Percentiles rank a stretch among this genome's conserved stretches.
Evolutionary conservation across 2,329 filamentous ascomycete genomes (phyloP).

Genomic region (Phaeosphaeriaceae sp.): DNA sequence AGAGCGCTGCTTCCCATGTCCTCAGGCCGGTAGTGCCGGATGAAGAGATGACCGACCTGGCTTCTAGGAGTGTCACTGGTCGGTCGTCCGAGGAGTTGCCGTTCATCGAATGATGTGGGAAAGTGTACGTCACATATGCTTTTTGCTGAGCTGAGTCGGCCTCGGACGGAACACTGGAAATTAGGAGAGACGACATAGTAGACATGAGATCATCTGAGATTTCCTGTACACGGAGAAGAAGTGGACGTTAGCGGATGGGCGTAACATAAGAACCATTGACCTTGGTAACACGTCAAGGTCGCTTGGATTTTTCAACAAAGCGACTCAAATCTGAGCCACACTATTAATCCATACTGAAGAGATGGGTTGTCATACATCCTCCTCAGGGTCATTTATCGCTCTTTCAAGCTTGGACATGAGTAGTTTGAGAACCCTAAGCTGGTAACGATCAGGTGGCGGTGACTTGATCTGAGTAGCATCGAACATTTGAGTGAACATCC

Average conservation of each 20-base stretch:
- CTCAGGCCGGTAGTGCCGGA: constrained; percentile 76
- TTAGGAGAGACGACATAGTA: constrained; percentile 69
- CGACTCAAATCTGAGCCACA: neutral
- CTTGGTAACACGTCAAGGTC: too few species aligned
- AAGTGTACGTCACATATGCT: constrained; percentile 74
- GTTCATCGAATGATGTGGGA: constrained; percentile 29
- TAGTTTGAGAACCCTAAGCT: constrained; percentile 73
- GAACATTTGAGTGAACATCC: constrained; percentile 72
- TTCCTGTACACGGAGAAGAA: constrained; percentile 62
- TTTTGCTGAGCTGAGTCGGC: constrained; percentile 71
- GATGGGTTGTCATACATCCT: constrained; percentile 73
- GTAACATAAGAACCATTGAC: neutral
- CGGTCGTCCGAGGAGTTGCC: constrained; percentile 25
- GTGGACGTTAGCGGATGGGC: constrained; percentile 26
- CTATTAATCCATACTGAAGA: constrained; percentile 15
- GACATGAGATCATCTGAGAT: constrained; percentile 82
- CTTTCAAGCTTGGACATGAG: constrained; percentile 73
- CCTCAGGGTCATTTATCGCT: constrained; percentile 79
- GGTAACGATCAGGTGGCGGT: constrained; percentile 72
- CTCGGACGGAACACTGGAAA: constrained; percentile 68
- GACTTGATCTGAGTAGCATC: constrained; percentile 61
- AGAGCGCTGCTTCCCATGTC: constrained; percentile 82
- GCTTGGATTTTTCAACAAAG: too few species aligned
- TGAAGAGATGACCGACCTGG: constrained; percentile 70
- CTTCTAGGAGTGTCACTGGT: constrained; percentile 71